Conservation (phyloP, 2,329 filamentous ascomycete genomes). For the Trichoderma citrinoviride region DNA sequence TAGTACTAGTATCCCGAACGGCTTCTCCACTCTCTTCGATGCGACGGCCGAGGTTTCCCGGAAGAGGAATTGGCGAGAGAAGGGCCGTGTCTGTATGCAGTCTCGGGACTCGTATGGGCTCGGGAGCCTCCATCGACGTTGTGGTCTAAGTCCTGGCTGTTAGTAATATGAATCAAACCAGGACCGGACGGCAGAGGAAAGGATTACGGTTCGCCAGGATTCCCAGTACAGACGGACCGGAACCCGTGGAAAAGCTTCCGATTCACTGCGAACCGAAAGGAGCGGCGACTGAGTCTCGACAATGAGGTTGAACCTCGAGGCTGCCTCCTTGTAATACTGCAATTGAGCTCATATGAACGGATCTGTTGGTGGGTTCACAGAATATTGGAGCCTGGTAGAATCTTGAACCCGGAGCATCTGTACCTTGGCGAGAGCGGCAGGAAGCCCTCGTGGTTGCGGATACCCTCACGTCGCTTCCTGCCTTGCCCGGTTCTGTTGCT, state of each 20-base stretch:
- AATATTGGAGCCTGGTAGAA: not conserved
- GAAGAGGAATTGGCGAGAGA: not conserved
- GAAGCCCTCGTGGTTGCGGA: constrained; percentile 19
- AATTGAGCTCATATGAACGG: too few relatives aligned
- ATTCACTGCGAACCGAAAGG: not conserved
- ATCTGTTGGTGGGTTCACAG: too few relatives aligned
- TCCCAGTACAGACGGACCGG: not conserved
- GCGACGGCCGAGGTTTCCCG: not conserved
- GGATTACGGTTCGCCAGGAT: too few relatives aligned
- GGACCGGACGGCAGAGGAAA: not conserved
- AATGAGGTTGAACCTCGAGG: not conserved
- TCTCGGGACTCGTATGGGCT: not conserved
- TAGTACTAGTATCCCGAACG: not conserved
- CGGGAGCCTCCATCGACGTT: not conserved
- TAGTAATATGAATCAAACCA: not conserved
- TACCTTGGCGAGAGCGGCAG: not conserved
- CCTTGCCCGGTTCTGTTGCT: not conserved
- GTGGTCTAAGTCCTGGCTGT: not conserved
- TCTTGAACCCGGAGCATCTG: not conserved
- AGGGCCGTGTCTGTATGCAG: not conserved
- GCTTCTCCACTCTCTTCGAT: constrained; percentile 1
- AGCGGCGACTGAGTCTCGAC: not conserved
- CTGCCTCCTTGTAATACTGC: not conserved
- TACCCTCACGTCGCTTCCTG: not conserved
- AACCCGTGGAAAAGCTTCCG: not conserved